Evolutionary conservation across 768 basidiomycete genomes (phyloP).

Genomic region (Panellus pusillus): DNA sequence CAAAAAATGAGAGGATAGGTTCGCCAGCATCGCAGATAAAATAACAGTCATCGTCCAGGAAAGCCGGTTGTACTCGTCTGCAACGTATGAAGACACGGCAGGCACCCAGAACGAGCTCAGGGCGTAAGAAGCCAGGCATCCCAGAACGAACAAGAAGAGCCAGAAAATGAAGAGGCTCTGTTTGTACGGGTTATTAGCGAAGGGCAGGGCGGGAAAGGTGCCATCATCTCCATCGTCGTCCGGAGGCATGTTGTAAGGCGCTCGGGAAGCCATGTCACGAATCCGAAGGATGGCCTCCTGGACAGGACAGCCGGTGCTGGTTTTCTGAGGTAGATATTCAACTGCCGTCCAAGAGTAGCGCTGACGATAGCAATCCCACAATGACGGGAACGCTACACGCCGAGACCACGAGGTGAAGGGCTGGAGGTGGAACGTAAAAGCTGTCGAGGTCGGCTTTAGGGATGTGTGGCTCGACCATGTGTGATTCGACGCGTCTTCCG

Average conservation of each 20-base stretch:
- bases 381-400: conserved; percentile 7
- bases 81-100: neutral
- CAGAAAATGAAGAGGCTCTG: conserved; percentile 19
- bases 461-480: neutral
- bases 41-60: conserved; percentile 10
- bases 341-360: neutral
- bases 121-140: neutral
- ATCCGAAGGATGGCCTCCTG: conserved; percentile 13
- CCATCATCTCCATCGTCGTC: conserved; percentile 13
- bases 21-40: conserved; percentile 6
- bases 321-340: neutral
- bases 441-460: conserved; percentile 1
- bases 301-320: conserved; percentile 8
- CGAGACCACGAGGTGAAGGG: conserved; percentile 1
- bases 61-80: conserved; percentile 5
- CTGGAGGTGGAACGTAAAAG: neutral
- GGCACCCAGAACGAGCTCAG: conserved; percentile 7
- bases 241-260: conserved; percentile 13
- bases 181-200: conserved; percentile 6
- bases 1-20: conserved; percentile 6
- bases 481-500: neutral
- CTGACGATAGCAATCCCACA: neutral
- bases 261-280: conserved; percentile 14
- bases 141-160: conserved; percentile 10
- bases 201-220: conserved; percentile 13